Percentiles rank a stretch among this genome's conserved stretches.
These are phyloP conservation scores for Euptelea pleiosperma DNA, from an alignment of 164 flowering plant genomes.

Conservation along the genomic window DNA sequence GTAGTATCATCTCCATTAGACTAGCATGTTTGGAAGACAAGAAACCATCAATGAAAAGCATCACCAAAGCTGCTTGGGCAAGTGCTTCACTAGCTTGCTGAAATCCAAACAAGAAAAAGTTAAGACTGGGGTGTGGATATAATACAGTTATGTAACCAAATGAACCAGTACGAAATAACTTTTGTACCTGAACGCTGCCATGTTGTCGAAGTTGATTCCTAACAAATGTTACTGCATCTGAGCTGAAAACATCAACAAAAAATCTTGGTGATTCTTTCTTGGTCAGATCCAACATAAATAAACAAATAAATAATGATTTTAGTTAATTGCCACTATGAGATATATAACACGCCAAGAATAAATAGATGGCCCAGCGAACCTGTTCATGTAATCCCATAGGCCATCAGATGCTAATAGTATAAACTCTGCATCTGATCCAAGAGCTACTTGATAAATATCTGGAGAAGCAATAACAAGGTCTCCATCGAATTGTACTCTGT, in stretches of 20 bases:
- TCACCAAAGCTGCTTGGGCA: slow-evolving; percentile 77
- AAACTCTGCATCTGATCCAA: slow-evolving; percentile 81
- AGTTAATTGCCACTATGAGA: neutral
- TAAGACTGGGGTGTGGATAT: neutral
- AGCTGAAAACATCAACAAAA: slow-evolving; percentile 21
- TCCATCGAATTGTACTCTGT: slow-evolving; percentile 61
- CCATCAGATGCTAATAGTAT: slow-evolving; percentile 94
- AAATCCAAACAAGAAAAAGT: slow-evolving; percentile 16
- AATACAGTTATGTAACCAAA: slow-evolving; percentile 2
- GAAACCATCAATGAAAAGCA: neutral
- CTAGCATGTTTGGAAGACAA: neutral
- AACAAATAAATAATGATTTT: neutral
- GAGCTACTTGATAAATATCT: slow-evolving; percentile 57
- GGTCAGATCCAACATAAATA: too few relatives aligned
- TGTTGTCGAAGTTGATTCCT: slow-evolving; percentile 81
- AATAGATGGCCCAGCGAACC: slow-evolving; percentile 39
- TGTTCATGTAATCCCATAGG: slow-evolving; percentile 93
- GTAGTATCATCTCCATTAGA: neutral
- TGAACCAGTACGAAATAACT: neutral
- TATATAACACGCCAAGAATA: neutral
- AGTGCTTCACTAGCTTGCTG: slow-evolving; percentile 90
- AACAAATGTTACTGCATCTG: slow-evolving; percentile 69
- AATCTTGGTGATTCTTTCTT: neutral
- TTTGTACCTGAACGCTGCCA: slow-evolving; percentile 79
- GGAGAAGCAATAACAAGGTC: slow-evolving; percentile 81